Percentiles rank a stretch among this genome's conserved stretches.
Conservation (phyloP, 805 yeast genomes). For the Saccharomycopsis olivae region DNA sequence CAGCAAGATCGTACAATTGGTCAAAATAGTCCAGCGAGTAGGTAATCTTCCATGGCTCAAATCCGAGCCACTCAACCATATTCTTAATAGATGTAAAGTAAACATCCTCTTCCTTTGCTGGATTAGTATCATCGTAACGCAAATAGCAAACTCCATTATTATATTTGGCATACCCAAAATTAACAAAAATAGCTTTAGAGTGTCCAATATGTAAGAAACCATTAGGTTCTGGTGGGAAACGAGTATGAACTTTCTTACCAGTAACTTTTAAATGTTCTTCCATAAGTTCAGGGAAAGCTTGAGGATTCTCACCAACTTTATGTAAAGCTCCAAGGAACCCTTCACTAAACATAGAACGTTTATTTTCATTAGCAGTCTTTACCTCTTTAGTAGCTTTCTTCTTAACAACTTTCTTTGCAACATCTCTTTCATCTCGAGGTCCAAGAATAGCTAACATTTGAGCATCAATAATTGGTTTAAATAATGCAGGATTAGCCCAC, state of each 20-base stretch:
- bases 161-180: slow-evolving; percentile 91
- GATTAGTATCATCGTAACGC: slow-evolving; percentile 95
- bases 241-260: slow-evolving; percentile 74
- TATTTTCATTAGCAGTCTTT: slow-evolving; percentile 17
- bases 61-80: slow-evolving; percentile 92
- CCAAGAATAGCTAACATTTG: slow-evolving; percentile 67
- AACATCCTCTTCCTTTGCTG: slow-evolving; percentile 95
- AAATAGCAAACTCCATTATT: slow-evolving; percentile 82
- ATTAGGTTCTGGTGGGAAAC: slow-evolving; percentile 99
- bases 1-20: slow-evolving; percentile 79
- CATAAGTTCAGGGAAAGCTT: slow-evolving; percentile 77
- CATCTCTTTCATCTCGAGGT: slow-evolving; percentile 93
- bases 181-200: slow-evolving; percentile 94
- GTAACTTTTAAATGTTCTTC: slow-evolving; percentile 69
- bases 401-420: slow-evolving; percentile 66
- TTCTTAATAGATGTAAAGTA: slow-evolving; percentile 76
- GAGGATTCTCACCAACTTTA: slow-evolving; percentile 92
- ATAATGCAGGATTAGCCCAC: slow-evolving; percentile 84
- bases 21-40: slow-evolving; percentile 96
- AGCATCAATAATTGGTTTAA: slow-evolving; percentile 81
- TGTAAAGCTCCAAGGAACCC: slow-evolving; percentile 95
- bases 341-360: slow-evolving; percentile 80
- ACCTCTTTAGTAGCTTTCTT: slow-evolving; percentile 28
- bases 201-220: slow-evolving; percentile 97
- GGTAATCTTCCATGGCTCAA: slow-evolving; percentile 86